Percentiles rank a stretch among this genome's conserved stretches.
Conservation (phyloP, 371 early-diverging fungal species). For the Circinella minor region DNA sequence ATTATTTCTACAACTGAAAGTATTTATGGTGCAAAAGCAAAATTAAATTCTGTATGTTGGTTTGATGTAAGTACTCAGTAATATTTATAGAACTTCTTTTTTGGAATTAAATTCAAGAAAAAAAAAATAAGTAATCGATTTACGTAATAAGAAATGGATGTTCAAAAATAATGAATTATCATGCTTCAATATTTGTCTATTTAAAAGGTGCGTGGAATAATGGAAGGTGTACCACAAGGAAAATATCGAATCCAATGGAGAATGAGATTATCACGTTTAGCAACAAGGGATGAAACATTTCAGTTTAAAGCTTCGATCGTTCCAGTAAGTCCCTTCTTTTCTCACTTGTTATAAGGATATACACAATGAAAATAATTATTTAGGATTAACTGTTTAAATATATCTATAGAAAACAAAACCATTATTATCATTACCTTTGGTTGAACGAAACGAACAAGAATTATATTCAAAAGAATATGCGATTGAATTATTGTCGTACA, state of each 20-base stretch:
- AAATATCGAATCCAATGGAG: slow-evolving; percentile 27
- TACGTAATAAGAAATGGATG: too few species aligned
- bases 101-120: too few species aligned
- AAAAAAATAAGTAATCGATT: too few species aligned
- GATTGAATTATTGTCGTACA: slow-evolving; percentile 4
- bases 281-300: slow-evolving; percentile 24
- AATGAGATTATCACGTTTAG: slow-evolving; percentile 14
- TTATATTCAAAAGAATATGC: not conserved
- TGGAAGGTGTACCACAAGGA: slow-evolving; percentile 25
- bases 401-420: not conserved
- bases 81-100: too few species aligned
- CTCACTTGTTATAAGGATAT: not conserved
- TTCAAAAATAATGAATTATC: too few species aligned
- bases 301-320: slow-evolving; percentile 15
- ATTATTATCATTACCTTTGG: too few species aligned
- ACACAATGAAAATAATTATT: not conserved
- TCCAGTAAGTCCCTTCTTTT: not conserved
- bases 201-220: slow-evolving; percentile 13
- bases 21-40: slow-evolving; percentile 33
- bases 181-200: too few species aligned
- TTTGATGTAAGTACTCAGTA: slow-evolving; percentile 41
- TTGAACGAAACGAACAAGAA: not conserved
- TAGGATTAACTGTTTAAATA: not conserved
- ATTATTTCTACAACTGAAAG: slow-evolving; percentile 32
- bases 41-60: slow-evolving; percentile 41